Base-by-base conservation (phyloP, 345 rosid species). In the Sonneratia alba region DNA sequence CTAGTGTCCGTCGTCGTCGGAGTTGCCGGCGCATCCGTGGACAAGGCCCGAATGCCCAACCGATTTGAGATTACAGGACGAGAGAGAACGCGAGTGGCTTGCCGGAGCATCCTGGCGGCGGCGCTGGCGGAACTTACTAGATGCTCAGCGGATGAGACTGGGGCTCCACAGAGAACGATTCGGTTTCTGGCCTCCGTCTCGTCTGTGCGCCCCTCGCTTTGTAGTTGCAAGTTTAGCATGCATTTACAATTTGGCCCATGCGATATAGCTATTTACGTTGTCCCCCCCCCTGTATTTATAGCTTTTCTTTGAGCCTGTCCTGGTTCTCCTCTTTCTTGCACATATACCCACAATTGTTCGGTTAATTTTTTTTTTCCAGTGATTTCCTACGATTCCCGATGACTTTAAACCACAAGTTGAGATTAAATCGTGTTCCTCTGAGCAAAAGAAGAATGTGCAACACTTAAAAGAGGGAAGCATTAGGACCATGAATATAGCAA, bases 11-110 rank as follows among this genome's bases (percentile, higher is more conserved):
- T 88, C 95, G 34, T 77, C 1, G 83, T 18, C 61, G 82, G 51
- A n/a, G 84, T 57, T 72, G 90, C 88, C 15, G 87, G 49, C 79
- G 75, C 70, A 6, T 87, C 88, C 10, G 87, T 64, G 32, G 96
- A 82, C 64, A 87, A 85, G 59, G 80, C 66, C 49, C 96, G 85
- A 71, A 67, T 22, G 75, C 63, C 13, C 64, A 38, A 13, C 11
- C 72, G 43, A 27, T 37, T 7, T 3, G 51, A n/a, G 37, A 22
- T 36, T 13, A 24, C 65, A 24, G 73, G 53, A 16, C 73, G 45
- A 63, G 34, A 37, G 15, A 70, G 65, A 6, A 14, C 21, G 47
- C 49, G 63, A 14, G 53, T 53, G 34, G 53, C 66, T 40, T 42
- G 73, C 53, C 51, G 22, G 73, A 57, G 66, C 73, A 70, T 57